Conservation (phyloP, 202 grass and related monocot species). For the Musa balbisiana region DNA sequence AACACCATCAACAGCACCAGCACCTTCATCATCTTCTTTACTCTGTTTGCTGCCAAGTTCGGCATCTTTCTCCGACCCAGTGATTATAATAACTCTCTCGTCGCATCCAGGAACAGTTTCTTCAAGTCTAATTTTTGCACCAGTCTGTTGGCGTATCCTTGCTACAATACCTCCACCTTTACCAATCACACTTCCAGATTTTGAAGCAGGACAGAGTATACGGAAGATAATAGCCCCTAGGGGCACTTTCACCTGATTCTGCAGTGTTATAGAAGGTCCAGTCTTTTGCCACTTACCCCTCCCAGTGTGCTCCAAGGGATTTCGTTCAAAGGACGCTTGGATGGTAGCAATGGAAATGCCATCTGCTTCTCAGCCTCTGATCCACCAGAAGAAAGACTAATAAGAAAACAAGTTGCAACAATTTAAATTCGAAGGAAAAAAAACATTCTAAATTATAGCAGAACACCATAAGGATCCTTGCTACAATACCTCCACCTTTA, state of each 20-base stretch:
- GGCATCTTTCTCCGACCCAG: constrained; percentile 37
- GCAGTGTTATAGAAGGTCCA: constrained; percentile 24
- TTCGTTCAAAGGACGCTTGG: constrained; percentile 72
- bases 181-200: constrained; percentile 80
- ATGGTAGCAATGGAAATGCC: constrained; percentile 46
- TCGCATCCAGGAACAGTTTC: constrained; percentile 44
- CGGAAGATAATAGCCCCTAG: constrained; percentile 48
- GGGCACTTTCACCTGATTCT: constrained; percentile 34
- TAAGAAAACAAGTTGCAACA: background rate
- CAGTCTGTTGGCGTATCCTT: constrained; percentile 68
- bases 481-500: constrained; percentile 63
- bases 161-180: constrained; percentile 64
- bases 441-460: background rate
- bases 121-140: constrained; percentile 69
- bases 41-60: constrained; percentile 27
- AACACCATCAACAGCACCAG: constrained; percentile 6
- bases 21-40: constrained; percentile 27
- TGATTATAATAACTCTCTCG: constrained; percentile 73
- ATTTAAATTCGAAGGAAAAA: background rate
- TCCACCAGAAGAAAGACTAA: background rate
- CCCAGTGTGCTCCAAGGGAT: constrained; percentile 35
- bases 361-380: constrained; percentile 22
- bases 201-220: constrained; percentile 62
- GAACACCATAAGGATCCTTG: constrained; percentile 34
- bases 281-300: constrained; percentile 70